Evolutionary conservation across 169 alveolate genomes (phyloP).

Genomic region (Cryptosporidium parvum): DNA sequence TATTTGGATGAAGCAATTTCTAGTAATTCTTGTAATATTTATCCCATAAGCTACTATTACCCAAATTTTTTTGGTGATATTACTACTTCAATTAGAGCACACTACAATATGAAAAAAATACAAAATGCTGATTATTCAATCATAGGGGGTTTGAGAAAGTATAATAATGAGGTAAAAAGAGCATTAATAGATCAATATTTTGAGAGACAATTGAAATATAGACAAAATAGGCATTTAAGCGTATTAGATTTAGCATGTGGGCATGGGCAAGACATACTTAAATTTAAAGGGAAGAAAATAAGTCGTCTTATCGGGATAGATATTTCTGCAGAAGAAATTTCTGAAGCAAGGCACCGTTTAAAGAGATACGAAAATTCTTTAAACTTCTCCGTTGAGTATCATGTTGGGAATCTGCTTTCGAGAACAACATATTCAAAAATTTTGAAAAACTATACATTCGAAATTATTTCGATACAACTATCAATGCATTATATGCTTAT

Average conservation of each 20-base stretch:
- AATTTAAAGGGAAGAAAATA: constrained; percentile 85
- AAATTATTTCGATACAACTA: constrained; percentile 90
- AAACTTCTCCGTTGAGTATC: constrained; percentile 82
- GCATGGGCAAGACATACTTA: constrained; percentile 90
- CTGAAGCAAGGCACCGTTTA: constrained; percentile 88
- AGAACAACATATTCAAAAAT: constrained; percentile 50
- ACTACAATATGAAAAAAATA: constrained; percentile 86
- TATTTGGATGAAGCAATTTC: constrained; percentile 52
- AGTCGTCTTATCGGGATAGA: constrained; percentile 88
- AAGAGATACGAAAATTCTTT: constrained; percentile 78
- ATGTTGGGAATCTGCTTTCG: constrained; percentile 82
- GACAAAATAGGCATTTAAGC: constrained; percentile 76
- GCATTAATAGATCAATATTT: constrained; percentile 81
- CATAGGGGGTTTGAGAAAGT: constrained; percentile 83
- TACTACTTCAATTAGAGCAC: constrained; percentile 84
- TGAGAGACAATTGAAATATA: constrained; percentile 30
- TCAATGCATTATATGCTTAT: constrained; percentile 92
- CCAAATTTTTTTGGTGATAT: constrained; percentile 88
- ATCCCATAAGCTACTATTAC: constrained; percentile 77
- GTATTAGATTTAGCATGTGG: constrained; percentile 92
- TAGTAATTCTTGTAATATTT: not conserved
- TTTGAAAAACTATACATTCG: constrained; percentile 79
- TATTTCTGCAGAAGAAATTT: constrained; percentile 86
- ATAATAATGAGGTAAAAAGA: constrained; percentile 86
- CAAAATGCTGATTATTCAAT: constrained; percentile 84